Percentiles rank a stretch among this genome's conserved stretches.
Evolutionary conservation across 148 eudicot species (phyloP).

Genomic region (Rhododendron mucronatum): DNA sequence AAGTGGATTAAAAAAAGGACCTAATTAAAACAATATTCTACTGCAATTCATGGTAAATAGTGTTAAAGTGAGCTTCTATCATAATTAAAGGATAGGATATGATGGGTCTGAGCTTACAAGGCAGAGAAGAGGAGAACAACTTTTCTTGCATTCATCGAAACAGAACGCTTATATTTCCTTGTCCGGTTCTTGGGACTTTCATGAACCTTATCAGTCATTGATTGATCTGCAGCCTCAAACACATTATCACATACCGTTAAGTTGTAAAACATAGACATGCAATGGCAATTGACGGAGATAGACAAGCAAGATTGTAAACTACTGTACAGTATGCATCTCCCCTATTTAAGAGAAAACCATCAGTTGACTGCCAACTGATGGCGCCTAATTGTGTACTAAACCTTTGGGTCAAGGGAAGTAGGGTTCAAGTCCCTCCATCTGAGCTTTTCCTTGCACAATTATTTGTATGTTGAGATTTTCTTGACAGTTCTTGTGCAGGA

Average conservation of each 20-base stretch:
- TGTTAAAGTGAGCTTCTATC: neutral
- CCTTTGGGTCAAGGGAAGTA: neutral
- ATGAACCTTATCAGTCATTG: neutral
- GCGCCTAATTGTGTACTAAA: neutral
- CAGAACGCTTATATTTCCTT: conserved; percentile 1
- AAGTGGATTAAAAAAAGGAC: neutral
- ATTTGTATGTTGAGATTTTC: neutral
- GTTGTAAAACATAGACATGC: neutral
- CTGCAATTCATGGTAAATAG: neutral
- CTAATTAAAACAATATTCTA: neutral
- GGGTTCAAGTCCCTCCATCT: neutral
- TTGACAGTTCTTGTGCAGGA: neutral
- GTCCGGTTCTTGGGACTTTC: neutral
- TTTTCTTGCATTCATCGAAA: neutral
- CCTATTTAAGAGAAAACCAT: neutral
- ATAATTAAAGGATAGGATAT: neutral
- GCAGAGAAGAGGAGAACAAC: conserved; percentile 1
- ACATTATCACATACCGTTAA: neutral
- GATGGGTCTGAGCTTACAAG: neutral
- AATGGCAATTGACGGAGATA: neutral
- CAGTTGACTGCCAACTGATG: neutral
- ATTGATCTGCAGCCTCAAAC: neutral
- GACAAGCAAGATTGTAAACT: neutral
- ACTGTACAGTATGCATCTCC: neutral
- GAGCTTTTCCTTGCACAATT: neutral